Evolutionary conservation across 352 stramenopile genomes (phyloP).

Genomic region (Phytophthora boehmeriae): DNA sequence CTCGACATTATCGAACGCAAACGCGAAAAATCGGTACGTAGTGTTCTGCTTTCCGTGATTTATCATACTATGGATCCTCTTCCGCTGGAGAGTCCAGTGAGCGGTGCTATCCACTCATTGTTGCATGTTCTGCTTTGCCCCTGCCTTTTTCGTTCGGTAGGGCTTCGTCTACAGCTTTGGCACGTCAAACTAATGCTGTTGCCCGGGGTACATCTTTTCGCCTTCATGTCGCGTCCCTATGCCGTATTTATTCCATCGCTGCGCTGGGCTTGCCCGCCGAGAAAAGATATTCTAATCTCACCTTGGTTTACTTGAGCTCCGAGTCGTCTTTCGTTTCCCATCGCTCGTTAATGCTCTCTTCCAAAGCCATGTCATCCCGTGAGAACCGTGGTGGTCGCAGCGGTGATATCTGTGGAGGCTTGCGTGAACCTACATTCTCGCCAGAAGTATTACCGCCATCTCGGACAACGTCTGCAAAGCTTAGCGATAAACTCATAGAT

Average conservation of each 20-base stretch:
- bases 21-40: constrained; percentile 70
- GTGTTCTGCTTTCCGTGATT: too few species aligned
- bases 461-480: constrained; percentile 86
- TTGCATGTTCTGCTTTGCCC: constrained; percentile 2
- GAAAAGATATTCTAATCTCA: constrained; percentile 2
- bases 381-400: constrained; percentile 51
- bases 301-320: constrained; percentile 53
- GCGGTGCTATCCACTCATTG: constrained; percentile 4
- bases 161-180: constrained; percentile 81
- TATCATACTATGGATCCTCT: too few species aligned
- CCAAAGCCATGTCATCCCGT: constrained; percentile 58
- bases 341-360: constrained; percentile 72
- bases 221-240: constrained; percentile 4
- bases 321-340: constrained; percentile 77
- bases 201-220: neutral
- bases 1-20: constrained; percentile 79
- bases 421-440: constrained; percentile 20
- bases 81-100: neutral
- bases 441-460: constrained; percentile 42
- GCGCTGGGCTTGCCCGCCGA: constrained; percentile 1
- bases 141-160: constrained; percentile 27
- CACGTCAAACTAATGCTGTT: constrained; percentile 18
- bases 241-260: constrained; percentile 56
- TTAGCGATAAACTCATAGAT: constrained; percentile 88
- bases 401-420: constrained; percentile 50